Base-by-base conservation (phyloP, 176 grass and related monocot genomes). In the Aegilops tauschii region DNA sequence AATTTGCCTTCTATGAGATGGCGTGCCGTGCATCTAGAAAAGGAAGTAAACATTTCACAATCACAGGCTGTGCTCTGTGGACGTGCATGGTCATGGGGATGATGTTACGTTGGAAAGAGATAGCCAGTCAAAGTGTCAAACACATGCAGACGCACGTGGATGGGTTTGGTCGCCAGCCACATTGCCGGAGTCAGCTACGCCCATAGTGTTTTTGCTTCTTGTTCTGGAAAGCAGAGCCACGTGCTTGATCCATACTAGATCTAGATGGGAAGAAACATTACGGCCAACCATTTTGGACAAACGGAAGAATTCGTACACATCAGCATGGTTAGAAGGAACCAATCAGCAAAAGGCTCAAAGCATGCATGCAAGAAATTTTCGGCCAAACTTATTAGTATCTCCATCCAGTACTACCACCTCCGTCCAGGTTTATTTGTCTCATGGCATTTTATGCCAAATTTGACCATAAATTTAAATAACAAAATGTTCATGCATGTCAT, bases 111-210 rank as follows among this genome's bases (percentile, higher is more conserved):
- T 21, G 4, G 7, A 23, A 71, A 45, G 62, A 6, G 36, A 21
- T n/a, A 61, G n/a, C 42, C 50, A 12, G 83, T 86, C 79, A 82
- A 90, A 87, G 73, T 28, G 83, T 89, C 84, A 83, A 90, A 83
- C 80, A 73, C 52, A 79, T 20, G 80, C 73, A 73, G 65, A 9
- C 40, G 67, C 40, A 79, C 84, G 65, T 87, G 73, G 65, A 79
- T 2, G 25, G 23, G 88, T 86, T 81, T 82, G 78, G 28, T 71
- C 64, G 67, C 29, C 83, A 82, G 78, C 71, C 83, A 71, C 70
- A 63, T 35, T 35, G 27, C 49, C 2, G 78, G 39, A 56, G 54
- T 58, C 54, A 58, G 54, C 54, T 58, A 8, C 54, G 18, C 21
- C 6, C 54, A 58, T 58, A 12, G 54, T 8, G 17, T 58, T 58